Percentiles rank a stretch among this genome's conserved stretches.
These are phyloP conservation scores for Candida takata DNA, from an alignment of 805 yeast species.

Conservation along the genomic window DNA sequence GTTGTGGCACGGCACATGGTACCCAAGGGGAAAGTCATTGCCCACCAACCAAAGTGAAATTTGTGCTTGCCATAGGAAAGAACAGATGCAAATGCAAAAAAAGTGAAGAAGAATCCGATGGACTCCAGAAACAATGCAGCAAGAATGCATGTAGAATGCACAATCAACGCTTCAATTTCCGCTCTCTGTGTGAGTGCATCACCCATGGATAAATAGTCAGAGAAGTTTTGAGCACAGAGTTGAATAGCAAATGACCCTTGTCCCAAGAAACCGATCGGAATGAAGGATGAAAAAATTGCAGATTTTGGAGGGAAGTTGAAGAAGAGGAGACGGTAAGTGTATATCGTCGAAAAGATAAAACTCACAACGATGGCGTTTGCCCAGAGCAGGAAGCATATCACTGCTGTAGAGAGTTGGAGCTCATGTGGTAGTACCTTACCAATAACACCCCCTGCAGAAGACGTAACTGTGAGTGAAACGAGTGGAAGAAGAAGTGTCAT, in stretches of 20 bases:
- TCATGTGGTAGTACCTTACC: slow-evolving; percentile 35
- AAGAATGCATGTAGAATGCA: slow-evolving; percentile 31
- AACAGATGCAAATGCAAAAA: slow-evolving; percentile 33
- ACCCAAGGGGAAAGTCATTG: slow-evolving; percentile 86
- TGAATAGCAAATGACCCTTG: slow-evolving; percentile 73
- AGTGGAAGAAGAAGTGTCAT: slow-evolving; percentile 63
- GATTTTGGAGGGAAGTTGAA: slow-evolving; percentile 52
- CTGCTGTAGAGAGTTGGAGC: slow-evolving; percentile 45
- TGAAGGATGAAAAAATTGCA: slow-evolving; percentile 56
- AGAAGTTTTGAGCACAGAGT: slow-evolving; percentile 41
- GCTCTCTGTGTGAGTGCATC: slow-evolving; percentile 3
- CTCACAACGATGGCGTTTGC: slow-evolving; percentile 61
- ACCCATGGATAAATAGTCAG: slow-evolving; percentile 12
- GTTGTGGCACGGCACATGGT: slow-evolving; percentile 61
- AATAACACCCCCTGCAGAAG: slow-evolving; percentile 62
- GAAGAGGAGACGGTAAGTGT: slow-evolving; percentile 51
- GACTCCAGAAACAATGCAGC: slow-evolving; percentile 41
- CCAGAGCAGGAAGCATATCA: slow-evolving; percentile 56
- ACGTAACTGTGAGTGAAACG: slow-evolving; percentile 72
- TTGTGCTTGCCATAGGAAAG: slow-evolving; percentile 26
- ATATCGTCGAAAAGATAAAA: slow-evolving; percentile 45
- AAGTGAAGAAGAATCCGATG: slow-evolving; percentile 53
- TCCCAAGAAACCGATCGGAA: slow-evolving; percentile 80
- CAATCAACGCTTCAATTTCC: slow-evolving; percentile 23
- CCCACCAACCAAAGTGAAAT: slow-evolving; percentile 64